Conservation (phyloP, 2,329 filamentous ascomycete genomes). For the Cercospora citrullina region DNA sequence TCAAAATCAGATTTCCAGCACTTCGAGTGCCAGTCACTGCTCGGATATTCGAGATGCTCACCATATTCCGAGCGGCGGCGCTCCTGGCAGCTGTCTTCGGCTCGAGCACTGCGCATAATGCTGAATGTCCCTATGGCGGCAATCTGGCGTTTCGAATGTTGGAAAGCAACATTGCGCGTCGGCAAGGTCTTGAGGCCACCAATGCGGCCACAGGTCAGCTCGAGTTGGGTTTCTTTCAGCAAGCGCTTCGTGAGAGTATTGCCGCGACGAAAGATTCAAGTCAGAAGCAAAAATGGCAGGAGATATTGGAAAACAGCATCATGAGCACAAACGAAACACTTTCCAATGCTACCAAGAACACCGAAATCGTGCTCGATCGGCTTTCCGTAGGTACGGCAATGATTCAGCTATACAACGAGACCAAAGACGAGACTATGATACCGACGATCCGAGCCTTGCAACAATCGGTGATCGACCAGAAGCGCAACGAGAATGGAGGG, state of each 20-base stretch:
- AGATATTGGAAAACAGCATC: conserved; percentile 28
- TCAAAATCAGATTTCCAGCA: not conserved
- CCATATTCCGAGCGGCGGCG: not conserved
- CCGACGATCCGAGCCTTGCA: conserved; percentile 28
- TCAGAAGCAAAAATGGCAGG: conserved; percentile 15
- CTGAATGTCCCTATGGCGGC: conserved; percentile 15
- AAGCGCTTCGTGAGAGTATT: conserved; percentile 34
- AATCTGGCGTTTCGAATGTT: conserved; percentile 33
- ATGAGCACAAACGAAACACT: conserved; percentile 26
- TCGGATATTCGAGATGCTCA: not conserved
- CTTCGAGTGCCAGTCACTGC: not conserved
- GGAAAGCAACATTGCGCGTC: conserved; percentile 37
- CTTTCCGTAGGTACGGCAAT: conserved; percentile 36
- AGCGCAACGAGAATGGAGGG: conserved; percentile 34
- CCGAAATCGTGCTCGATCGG: conserved; percentile 36
- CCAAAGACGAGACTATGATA: conserved; percentile 21
- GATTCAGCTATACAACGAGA: conserved; percentile 26
- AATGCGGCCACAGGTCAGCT: conserved; percentile 30
- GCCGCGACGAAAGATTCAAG: conserved; percentile 19
- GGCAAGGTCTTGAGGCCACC: conserved; percentile 35
- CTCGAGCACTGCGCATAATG: not conserved
- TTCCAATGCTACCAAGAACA: conserved; percentile 28
- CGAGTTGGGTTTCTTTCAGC: conserved; percentile 40
- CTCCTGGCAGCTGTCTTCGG: not conserved
- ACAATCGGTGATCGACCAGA: conserved; percentile 35